These are phyloP conservation scores for Ogataea paraovalis DNA, from an alignment of 805 yeast genomes.

Conservation along the genomic window DNA sequence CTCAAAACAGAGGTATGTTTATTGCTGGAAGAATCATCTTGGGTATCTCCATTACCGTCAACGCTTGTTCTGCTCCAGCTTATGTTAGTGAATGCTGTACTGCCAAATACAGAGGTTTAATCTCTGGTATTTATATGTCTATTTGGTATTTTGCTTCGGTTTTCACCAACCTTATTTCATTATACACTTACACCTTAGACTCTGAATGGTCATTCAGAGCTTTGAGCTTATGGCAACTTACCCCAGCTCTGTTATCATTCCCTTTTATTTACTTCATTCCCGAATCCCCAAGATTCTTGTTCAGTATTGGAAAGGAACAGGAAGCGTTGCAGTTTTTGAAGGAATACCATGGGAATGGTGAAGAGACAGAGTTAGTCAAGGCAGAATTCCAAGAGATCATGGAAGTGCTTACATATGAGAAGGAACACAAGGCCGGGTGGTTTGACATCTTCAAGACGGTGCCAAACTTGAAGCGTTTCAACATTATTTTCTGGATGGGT, in stretches of 20 bases:
- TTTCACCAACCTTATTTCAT: constrained; percentile 28
- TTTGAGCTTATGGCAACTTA: constrained; percentile 25
- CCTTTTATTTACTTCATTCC: constrained; percentile 23
- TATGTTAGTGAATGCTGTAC: constrained; percentile 34
- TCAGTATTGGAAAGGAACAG: constrained; percentile 22
- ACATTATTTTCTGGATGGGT: constrained; percentile 27
- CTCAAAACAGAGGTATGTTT: constrained; percentile 36
- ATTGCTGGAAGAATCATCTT: constrained; percentile 33
- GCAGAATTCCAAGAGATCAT: constrained; percentile 24
- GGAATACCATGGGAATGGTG: constrained; percentile 23
- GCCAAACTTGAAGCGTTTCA: constrained; percentile 24
- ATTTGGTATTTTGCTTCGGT: constrained; percentile 29
- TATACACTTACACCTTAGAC: constrained; percentile 23
- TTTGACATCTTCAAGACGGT: constrained; percentile 17
- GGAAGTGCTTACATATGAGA: constrained; percentile 19
- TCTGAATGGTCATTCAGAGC: constrained; percentile 32
- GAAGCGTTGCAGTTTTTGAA: constrained; percentile 27
- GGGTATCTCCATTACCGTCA: constrained; percentile 33
- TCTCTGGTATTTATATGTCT: constrained; percentile 27
- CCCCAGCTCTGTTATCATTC: constrained; percentile 24
- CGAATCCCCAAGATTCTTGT: constrained; percentile 33
- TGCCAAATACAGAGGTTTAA: constrained; percentile 28
- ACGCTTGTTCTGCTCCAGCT: constrained; percentile 32
- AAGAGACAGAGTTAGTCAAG: constrained; percentile 15
- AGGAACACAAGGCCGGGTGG: constrained; percentile 22